These are phyloP conservation scores for Grosmannia clavigera DNA, from an alignment of 2,329 filamentous ascomycete genomes.

Conservation along the genomic window DNA sequence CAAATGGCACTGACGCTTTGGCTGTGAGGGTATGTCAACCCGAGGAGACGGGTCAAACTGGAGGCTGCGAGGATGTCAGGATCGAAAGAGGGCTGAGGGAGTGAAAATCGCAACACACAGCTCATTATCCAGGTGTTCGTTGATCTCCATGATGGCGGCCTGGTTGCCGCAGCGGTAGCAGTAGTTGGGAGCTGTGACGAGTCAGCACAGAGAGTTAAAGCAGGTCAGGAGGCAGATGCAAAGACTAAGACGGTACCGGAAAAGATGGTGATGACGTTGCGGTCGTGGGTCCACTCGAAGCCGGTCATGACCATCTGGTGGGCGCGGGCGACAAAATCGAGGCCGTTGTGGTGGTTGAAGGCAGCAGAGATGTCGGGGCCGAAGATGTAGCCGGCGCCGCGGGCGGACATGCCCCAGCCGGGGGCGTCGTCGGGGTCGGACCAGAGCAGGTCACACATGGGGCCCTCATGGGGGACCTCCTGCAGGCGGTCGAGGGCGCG, in stretches of 20 bases:
- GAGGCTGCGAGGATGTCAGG: neutral
- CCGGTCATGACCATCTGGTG: conserved; percentile 1
- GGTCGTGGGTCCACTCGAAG: neutral
- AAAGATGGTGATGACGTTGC: neutral
- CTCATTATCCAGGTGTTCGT: neutral
- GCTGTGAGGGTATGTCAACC: neutral
- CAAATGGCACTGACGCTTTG: neutral
- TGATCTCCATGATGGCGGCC: conserved; percentile 1
- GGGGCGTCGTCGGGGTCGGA: neutral
- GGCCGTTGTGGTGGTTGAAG: neutral
- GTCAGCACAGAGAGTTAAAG: neutral
- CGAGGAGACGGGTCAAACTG: neutral
- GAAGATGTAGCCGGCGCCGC: neutral
- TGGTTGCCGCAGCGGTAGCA: conserved; percentile 1
- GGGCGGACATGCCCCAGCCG: neutral
- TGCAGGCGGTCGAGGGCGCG: neutral
- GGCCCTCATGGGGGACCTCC: neutral
- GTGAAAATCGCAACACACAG: neutral
- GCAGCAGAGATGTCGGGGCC: neutral
- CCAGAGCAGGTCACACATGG: conserved; percentile 1
- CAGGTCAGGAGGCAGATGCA: neutral
- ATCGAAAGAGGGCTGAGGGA: neutral
- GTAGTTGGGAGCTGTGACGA: neutral
- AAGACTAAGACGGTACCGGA: neutral
- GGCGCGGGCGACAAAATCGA: neutral